phyloP scores from a whole-genome alignment of 2,329 filamentous ascomycete species.

The Fusarium miscanthi region DNA sequence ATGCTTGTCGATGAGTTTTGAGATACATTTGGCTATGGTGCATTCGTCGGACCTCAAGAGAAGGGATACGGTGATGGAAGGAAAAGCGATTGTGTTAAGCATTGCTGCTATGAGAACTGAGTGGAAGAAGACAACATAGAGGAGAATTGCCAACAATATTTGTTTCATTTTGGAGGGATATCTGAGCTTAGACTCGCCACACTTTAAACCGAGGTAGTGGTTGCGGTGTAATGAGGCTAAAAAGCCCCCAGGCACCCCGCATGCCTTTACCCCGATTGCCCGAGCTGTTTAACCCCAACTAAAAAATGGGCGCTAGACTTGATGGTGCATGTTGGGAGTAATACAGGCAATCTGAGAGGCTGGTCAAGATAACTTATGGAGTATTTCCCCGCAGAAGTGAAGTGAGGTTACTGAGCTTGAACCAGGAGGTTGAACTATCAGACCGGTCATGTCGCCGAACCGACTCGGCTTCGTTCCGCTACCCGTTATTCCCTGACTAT shows the following conservation, averaged over 20 bases:
- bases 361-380: constrained; percentile 21
- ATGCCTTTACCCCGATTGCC: constrained; percentile 43
- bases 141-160: constrained; percentile 21
- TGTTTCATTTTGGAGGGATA: constrained; percentile 1
- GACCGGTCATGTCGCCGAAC: constrained; percentile 9
- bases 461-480: constrained; percentile 29
- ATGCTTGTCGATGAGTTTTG: background rate
- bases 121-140: constrained; percentile 22
- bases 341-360: constrained; percentile 40
- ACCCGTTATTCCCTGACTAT: constrained; percentile 7
- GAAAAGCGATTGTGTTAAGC: constrained; percentile 5
- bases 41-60: constrained; percentile 5
- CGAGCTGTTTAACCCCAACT: constrained; percentile 35
- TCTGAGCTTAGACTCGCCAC: constrained; percentile 9
- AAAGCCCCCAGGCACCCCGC: constrained; percentile 31
- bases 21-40: background rate
- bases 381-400: constrained; percentile 28
- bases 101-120: constrained; percentile 2
- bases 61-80: background rate
- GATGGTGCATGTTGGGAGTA: constrained; percentile 23
- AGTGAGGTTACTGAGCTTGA: background rate
- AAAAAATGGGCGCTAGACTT: constrained; percentile 2
- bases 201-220: constrained; percentile 36
- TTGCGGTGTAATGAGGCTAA: constrained; percentile 6
- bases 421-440: constrained; percentile 10